Base-by-base conservation (phyloP, 2,329 filamentous ascomycete genomes). In the Epichloe amarillans region DNA sequence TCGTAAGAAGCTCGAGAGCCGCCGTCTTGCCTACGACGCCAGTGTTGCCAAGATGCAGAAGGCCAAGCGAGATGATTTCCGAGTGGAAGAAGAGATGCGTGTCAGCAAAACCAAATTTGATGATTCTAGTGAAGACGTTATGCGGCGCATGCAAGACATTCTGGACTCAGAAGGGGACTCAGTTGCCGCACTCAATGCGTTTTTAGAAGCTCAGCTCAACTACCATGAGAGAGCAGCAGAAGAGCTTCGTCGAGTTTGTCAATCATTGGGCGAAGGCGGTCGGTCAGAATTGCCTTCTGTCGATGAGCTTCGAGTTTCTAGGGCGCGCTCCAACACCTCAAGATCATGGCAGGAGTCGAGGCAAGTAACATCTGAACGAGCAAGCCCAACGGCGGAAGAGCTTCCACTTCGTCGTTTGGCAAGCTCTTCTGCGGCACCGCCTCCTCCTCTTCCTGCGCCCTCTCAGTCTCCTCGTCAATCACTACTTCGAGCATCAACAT, bases 91-190 rank as follows among this genome's bases (percentile, higher is more conserved):
- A 64, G 91, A 97, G 67, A 78, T 95, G 50, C 85, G 91, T 51
- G 79, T 82, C 30, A 88, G 93, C 65, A 95, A 95, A 66, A 86
- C 88, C 60, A 97, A 97, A 69, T 97, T 95, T 63, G 93, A 97
- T 64, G 93, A 97, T 71, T 84, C 88, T 15, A 93, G 80, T 62
- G 91, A 97, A 62, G 91, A 97, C 61, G 90, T 97, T 50, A 78
- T 84, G 59, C 81, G 91, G 53, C 80, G 91, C 50, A 97, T 97
- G 93, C 82, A 94, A 68, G 91, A 97, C 62, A 94, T 97, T 70
- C 91, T 93, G 70, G 90, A 96, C 61, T 80, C 88, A 21, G 91
- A 97, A 67, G 76, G 74, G 42, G 91, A 97, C 56, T 88, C 83
- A 61, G 79, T 95, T 41, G 75, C 78, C 46, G 88, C 95, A 62